Conservation (phyloP, 2,329 filamentous ascomycete genomes). For the Colletotrichum musae region DNA sequence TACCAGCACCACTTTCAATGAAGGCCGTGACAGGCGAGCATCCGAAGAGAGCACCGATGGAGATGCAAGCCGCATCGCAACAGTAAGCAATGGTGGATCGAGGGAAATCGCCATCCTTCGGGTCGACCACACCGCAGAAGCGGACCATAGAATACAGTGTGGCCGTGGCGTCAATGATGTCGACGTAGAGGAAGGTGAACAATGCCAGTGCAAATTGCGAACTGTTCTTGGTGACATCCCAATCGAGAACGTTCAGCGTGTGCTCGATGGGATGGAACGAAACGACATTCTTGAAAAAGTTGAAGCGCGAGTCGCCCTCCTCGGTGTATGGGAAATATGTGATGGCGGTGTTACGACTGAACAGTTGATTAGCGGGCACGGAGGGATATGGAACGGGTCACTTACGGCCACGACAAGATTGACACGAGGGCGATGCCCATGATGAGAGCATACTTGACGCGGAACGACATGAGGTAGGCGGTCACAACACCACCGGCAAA, state of each 20-base stretch:
- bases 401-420: constrained; percentile 81
- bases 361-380: constrained; percentile 39
- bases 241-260: constrained; percentile 75
- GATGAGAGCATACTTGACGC: constrained; percentile 82
- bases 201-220: constrained; percentile 79
- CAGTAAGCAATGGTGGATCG: constrained; percentile 86
- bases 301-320: constrained; percentile 75
- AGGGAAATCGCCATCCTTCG: constrained; percentile 84
- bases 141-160: constrained; percentile 87
- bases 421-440: constrained; percentile 81
- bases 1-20: constrained; percentile 82
- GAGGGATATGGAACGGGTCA: constrained; percentile 39
- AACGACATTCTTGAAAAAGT: constrained; percentile 81
- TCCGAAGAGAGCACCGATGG: constrained; percentile 78
- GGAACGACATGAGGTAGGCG: constrained; percentile 84
- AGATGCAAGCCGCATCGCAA: constrained; percentile 79
- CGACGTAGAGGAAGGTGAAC: constrained; percentile 85
- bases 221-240: constrained; percentile 70
- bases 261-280: constrained; percentile 79
- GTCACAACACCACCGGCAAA: constrained; percentile 85
- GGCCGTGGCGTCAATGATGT: constrained; percentile 84
- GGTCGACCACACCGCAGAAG: constrained; percentile 76
- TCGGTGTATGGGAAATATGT: constrained; percentile 80
- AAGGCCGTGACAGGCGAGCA: constrained; percentile 81
- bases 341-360: constrained; percentile 74